Evolutionary conservation across 441 rosid species (phyloP).

Genomic region (Eutrema salsugineum): DNA sequence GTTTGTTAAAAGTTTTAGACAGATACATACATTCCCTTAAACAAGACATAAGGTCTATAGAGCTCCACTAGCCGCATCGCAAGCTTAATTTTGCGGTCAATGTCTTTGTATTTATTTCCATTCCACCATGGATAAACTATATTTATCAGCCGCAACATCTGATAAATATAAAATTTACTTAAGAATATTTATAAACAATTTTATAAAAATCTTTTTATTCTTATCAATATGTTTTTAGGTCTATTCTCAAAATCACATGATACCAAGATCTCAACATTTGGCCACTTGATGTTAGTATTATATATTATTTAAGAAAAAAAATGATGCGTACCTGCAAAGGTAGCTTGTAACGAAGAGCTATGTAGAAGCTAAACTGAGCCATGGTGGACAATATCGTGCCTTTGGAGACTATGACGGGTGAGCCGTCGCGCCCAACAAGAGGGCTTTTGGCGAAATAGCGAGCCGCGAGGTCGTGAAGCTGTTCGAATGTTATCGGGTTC

Average conservation of each 20-base stretch:
- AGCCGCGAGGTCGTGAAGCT: constrained; percentile 48
- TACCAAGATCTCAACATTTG: background rate
- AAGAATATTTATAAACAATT: background rate
- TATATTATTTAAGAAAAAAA: background rate
- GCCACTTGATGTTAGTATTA: background rate
- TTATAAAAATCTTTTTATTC: background rate
- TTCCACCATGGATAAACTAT: constrained; percentile 45
- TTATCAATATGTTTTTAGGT: background rate
- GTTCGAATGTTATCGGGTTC: constrained; percentile 41
- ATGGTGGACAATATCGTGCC: constrained; percentile 48
- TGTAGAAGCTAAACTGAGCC: constrained; percentile 65
- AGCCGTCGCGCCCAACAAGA: constrained; percentile 72
- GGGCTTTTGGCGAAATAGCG: constrained; percentile 62
- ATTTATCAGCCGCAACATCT: constrained; percentile 55
- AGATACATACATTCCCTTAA: constrained; percentile 43
- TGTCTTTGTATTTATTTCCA: constrained; percentile 39
- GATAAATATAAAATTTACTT: background rate
- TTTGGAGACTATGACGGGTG: constrained; percentile 59
- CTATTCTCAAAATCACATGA: background rate
- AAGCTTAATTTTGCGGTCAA: constrained; percentile 46
- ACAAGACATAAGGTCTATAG: constrained; percentile 37
- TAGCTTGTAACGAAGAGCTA: constrained; percentile 62
- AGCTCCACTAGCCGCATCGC: constrained; percentile 38
- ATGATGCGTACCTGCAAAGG: constrained; percentile 51
- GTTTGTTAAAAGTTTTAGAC: background rate